Conservation (phyloP, 1,284 basidiomycete species). For the Abortiporus biennis region DNA sequence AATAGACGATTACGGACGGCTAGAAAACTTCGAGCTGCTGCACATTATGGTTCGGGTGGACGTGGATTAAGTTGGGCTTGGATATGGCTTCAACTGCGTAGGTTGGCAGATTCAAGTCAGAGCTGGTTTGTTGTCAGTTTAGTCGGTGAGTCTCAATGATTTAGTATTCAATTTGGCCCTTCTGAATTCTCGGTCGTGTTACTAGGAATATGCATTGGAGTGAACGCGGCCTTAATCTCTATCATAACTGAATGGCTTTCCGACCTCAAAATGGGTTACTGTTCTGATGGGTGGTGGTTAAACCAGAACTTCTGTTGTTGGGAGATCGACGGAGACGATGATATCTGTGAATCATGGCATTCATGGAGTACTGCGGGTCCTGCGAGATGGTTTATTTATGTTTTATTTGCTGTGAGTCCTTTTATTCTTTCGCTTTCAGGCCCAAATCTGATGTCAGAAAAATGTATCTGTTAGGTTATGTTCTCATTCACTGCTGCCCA, state of each 20-base stretch:
- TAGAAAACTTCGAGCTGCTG: conserved; percentile 37
- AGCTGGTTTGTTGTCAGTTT: conserved; percentile 77
- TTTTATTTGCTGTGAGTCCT: conserved; percentile 77
- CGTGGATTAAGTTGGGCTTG: conserved; percentile 47
- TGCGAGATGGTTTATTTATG: conserved; percentile 82
- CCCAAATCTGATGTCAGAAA: background rate
- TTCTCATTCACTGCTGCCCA: conserved; percentile 86
- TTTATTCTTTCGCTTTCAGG: conserved; percentile 1
- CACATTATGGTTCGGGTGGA: conserved; percentile 42
- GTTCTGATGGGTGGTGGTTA: conserved; percentile 96
- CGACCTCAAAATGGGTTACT: conserved; percentile 97
- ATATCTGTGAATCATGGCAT: conserved; percentile 89
- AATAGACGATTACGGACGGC: conserved; percentile 64
- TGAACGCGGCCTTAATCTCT: conserved; percentile 92
- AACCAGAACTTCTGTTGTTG: conserved; percentile 98
- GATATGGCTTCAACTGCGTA: conserved; percentile 60
- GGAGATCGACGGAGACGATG: conserved; percentile 83
- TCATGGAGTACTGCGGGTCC: conserved; percentile 80
- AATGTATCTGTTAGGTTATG: conserved; percentile 39
- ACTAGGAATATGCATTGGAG: conserved; percentile 83
- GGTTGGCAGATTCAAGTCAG: conserved; percentile 44
- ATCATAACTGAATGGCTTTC: conserved; percentile 98
- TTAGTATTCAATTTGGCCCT: background rate
- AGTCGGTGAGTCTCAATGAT: conserved; percentile 57
- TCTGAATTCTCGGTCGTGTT: conserved; percentile 3